A percentile compares a stretch with the other conserved stretches of the same genome.
Evolutionary conservation across 1,139 yeast species (phyloP).

Genomic region (Magnusiomyces ingens): DNA sequence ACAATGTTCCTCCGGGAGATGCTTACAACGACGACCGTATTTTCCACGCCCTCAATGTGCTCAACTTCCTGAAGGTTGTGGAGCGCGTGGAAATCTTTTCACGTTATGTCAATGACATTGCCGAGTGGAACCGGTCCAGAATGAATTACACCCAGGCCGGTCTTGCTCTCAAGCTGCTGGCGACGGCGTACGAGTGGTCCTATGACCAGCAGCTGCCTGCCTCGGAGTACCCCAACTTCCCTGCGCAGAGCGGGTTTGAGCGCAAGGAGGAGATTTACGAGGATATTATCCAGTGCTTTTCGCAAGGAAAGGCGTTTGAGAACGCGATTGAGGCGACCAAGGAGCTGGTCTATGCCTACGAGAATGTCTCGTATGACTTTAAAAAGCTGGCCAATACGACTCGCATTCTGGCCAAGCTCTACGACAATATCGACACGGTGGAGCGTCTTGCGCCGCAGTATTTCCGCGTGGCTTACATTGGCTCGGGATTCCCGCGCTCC

Average conservation of each 20-base stretch:
- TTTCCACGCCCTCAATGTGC: conserved; percentile 69
- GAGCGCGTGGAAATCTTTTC: conserved; percentile 76
- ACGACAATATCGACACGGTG: conserved; percentile 58
- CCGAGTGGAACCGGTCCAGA: conserved; percentile 54
- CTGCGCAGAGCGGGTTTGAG: conserved; percentile 73
- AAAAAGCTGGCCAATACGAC: conserved; percentile 71
- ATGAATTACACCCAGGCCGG: conserved; percentile 77
- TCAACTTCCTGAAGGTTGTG: conserved; percentile 70
- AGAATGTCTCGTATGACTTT: conserved; percentile 66
- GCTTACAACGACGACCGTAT: conserved; percentile 86
- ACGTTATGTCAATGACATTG: conserved; percentile 69
- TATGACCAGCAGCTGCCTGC: conserved; percentile 52
- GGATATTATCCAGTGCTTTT: conserved; percentile 64
- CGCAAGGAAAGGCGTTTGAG: conserved; percentile 67
- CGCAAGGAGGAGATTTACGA: conserved; percentile 70
- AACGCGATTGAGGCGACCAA: conserved; percentile 73
- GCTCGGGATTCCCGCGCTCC: conserved; percentile 76
- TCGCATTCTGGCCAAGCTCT: conserved; percentile 59
- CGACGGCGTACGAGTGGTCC: conserved; percentile 74
- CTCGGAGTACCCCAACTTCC: conserved; percentile 61
- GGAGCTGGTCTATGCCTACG: conserved; percentile 71
- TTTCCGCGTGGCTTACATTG: conserved; percentile 74
- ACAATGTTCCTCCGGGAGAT: conserved; percentile 69
- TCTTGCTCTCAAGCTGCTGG: conserved; percentile 67
- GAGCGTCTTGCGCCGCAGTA: conserved; percentile 70